These are phyloP conservation scores for Macrolepiota albuminosa DNA, from an alignment of 768 basidiomycete genomes.

Conservation along the genomic window DNA sequence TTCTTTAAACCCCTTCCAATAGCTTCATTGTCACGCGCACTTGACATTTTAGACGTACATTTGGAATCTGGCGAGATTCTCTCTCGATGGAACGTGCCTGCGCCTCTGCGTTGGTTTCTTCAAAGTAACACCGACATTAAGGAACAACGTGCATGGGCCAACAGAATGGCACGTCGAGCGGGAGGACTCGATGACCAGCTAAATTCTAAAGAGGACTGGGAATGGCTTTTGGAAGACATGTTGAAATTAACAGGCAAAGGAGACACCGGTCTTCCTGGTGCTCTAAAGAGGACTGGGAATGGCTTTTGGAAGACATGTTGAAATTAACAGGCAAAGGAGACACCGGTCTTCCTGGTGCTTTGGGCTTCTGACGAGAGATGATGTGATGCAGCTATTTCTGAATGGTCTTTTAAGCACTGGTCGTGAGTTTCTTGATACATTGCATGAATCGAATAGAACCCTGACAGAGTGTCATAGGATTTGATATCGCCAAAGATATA, in stretches of 20 bases:
- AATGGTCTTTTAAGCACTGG: constrained; percentile 82
- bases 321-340: constrained; percentile 68
- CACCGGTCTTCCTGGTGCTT: constrained; percentile 65
- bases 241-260: constrained; percentile 64
- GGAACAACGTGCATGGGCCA: constrained; percentile 84
- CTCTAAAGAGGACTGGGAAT: constrained; percentile 82
- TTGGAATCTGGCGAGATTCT: constrained; percentile 92
- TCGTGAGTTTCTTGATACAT: constrained; percentile 50
- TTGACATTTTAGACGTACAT: constrained; percentile 93
- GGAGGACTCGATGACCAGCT: constrained; percentile 51
- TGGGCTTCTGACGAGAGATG: constrained; percentile 69
- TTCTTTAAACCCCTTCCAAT: constrained; percentile 82
- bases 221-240: constrained; percentile 88
- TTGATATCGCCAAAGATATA: constrained; percentile 61
- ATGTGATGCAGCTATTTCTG: constrained; percentile 81
- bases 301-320: constrained; percentile 86
- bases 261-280: constrained; percentile 61
- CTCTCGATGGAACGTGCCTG: constrained; percentile 80
- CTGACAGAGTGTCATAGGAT: constrained; percentile 36
- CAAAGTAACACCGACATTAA: constrained; percentile 59
- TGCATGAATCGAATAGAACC: no score
- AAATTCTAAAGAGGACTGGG: constrained; percentile 73
- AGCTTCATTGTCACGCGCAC: constrained; percentile 68
- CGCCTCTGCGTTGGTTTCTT: constrained; percentile 87
- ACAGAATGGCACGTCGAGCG: constrained; percentile 72